Percentiles rank a stretch among this genome's conserved stretches.
Evolutionary conservation across 1,284 basidiomycete species (phyloP).

Genomic region (Vanrija sp.): DNA sequence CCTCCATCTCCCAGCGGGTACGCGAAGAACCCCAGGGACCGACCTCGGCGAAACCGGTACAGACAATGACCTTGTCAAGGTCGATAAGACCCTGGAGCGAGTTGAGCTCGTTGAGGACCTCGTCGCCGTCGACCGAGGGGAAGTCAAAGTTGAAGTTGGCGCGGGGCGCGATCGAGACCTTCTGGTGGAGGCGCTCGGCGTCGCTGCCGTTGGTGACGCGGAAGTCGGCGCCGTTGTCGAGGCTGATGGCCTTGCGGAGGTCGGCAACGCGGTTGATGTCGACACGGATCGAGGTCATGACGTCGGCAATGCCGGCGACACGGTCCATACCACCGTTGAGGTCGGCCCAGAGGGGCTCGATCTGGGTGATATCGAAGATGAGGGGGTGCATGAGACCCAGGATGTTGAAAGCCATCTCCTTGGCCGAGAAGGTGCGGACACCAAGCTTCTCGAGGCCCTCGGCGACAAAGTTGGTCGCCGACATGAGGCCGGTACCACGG

Average conservation of each 20-base stretch:
- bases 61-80: constrained; percentile 89
- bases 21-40: constrained; percentile 98
- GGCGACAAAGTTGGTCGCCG: constrained; percentile 88
- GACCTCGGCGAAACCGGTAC: constrained; percentile 95
- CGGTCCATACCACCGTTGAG: constrained; percentile 97
- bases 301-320: constrained; percentile 87
- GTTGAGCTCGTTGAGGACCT: constrained; percentile 66
- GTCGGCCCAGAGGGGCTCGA: constrained; percentile 98
- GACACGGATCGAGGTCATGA: constrained; percentile 79
- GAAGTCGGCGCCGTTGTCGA: constrained; percentile 94
- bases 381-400: constrained; percentile 98
- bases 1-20: constrained; percentile 99
- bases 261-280: constrained; percentile 75
- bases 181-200: constrained; percentile 89
- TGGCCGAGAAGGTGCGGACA: constrained; percentile 95
- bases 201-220: constrained; percentile 84
- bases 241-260: constrained; percentile 84
- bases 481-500: constrained; percentile 97
- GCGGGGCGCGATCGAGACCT: constrained; percentile 86
- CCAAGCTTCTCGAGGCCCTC: constrained; percentile 91
- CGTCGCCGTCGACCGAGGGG: constrained; percentile 68
- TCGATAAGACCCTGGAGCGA: constrained; percentile 83
- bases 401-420: constrained; percentile 99
- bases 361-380: constrained; percentile 99
- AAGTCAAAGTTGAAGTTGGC: constrained; percentile 97